Base-by-base conservation (phyloP, 2,329 filamentous ascomycete species). In the Ophiostoma ips region DNA sequence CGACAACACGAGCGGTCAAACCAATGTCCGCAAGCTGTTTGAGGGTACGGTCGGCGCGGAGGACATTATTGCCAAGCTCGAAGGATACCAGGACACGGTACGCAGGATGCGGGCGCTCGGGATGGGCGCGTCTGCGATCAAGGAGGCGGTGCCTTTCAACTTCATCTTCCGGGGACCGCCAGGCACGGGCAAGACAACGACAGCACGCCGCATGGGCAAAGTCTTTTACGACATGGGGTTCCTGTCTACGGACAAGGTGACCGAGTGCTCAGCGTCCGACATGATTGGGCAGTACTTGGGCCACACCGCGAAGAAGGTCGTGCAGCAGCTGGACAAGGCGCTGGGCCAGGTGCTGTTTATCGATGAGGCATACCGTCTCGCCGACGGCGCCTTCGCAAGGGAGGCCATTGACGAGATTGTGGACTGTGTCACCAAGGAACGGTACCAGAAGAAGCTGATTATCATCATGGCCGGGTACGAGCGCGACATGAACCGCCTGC, bases 161-260 rank as follows among this genome's bases (percentile, higher is more conserved):
- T 86, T 85, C 55, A 57, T 87, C 0, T 87, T 87, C 63, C 71
- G 76, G 0, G 83, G 83, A 0, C 76, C 76, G 8, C 58, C 58
- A 2, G 58, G 58, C 0, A 87, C 83, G 0, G 84, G 84, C 0
- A 88, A 88, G 58, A 87, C 83, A 0, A 81, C 79, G 0, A 86
- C 70, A 0, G 85, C 85, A 0, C 67, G 72, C n/a, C 83, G 81
- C 53, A 84, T 89, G 72, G 84, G 84, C 3, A 75, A 85, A 54
- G 68, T 89, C 0, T 89, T 77, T 58, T 88, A 85, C 58, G 79
- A 88, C 56, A 76, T 87, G 71, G 83, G 83, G 0, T 75, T 88
- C 33, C 64, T 89, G 0, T 64, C 1, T 71, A 77, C 55, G 68
- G 66, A 52, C 5, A 21, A 13, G 10, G 52, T 53, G 2, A 30